phyloP scores from a whole-genome alignment of 177 flowering plant genomes.

The Vitis hybrid region DNA sequence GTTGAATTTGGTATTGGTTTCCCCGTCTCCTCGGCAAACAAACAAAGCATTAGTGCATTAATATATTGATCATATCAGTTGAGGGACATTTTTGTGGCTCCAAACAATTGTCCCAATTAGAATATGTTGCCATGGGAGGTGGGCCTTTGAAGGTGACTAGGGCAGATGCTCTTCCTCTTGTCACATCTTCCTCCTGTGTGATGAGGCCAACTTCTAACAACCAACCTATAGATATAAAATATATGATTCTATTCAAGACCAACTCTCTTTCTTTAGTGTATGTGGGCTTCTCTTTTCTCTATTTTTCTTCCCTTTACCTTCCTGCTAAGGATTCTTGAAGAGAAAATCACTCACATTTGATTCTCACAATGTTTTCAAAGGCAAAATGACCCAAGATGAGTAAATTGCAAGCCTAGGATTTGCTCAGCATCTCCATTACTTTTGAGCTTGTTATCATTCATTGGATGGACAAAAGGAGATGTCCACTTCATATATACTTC shows the following conservation, averaged over 20 bases:
- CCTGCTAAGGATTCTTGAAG: not conserved
- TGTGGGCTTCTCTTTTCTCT: not conserved
- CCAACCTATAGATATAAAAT: not conserved
- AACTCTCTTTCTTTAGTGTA: not conserved
- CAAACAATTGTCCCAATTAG: not conserved
- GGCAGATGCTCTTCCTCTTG: not conserved
- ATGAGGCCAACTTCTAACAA: constrained; percentile 7
- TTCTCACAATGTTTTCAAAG: constrained; percentile 3
- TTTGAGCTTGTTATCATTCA: constrained; percentile 8
- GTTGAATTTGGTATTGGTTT: too few species aligned
- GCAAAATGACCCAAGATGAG: not conserved
- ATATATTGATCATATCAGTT: too few species aligned
- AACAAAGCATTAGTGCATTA: too few species aligned
- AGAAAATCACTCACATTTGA: constrained; percentile 15
- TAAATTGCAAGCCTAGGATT: not conserved
- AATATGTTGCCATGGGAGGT: not conserved
- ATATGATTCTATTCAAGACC: not conserved
- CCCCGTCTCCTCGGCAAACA: too few species aligned
- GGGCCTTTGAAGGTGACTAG: not conserved
- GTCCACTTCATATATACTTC: constrained; percentile 3
- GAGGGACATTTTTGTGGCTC: not conserved
- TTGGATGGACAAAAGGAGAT: constrained; percentile 12
- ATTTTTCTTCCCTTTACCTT: not conserved
- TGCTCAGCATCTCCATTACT: constrained; percentile 8
- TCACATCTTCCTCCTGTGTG: not conserved